A percentile compares a stretch with the other conserved stretches of the same genome.
Conservation (phyloP, 2,329 filamentous ascomycete genomes). For the Trichoderma atroviride region DNA sequence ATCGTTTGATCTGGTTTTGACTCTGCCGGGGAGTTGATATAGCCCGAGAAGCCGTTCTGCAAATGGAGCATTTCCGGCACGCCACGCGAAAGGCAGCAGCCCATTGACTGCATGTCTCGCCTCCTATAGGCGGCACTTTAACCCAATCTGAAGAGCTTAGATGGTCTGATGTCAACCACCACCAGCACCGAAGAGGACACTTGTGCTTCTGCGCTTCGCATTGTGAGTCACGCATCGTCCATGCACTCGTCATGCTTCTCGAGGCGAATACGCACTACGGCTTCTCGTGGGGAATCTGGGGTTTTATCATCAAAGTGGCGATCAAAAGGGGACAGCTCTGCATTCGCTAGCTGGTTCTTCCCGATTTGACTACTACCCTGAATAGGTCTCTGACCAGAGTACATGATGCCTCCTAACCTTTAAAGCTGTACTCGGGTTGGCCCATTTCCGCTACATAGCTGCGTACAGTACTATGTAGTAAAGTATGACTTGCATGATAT, state of each 20-base stretch:
- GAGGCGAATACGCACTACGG: background rate
- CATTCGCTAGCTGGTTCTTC: background rate
- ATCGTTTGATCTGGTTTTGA: background rate
- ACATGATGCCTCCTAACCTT: background rate
- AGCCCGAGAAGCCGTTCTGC: slow-evolving; percentile 15
- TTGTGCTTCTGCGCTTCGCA: background rate
- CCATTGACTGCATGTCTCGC: background rate
- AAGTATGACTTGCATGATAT: background rate
- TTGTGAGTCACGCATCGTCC: background rate
- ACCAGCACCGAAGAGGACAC: background rate
- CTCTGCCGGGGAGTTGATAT: background rate
- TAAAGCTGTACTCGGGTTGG: background rate
- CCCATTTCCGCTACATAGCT: background rate
- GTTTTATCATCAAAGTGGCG: background rate
- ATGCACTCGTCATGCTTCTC: background rate
- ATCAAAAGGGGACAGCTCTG: background rate
- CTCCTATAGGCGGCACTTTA: background rate
- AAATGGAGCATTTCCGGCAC: background rate
- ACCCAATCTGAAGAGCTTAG: background rate
- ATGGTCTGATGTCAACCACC: background rate
- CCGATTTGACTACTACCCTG: background rate
- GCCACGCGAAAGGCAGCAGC: background rate
- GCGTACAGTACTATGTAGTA: background rate
- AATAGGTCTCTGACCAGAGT: background rate
- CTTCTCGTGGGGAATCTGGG: background rate